These are phyloP conservation scores for Pichia sp. DNA, from an alignment of 1,139 yeast genomes.

Conservation along the genomic window DNA sequence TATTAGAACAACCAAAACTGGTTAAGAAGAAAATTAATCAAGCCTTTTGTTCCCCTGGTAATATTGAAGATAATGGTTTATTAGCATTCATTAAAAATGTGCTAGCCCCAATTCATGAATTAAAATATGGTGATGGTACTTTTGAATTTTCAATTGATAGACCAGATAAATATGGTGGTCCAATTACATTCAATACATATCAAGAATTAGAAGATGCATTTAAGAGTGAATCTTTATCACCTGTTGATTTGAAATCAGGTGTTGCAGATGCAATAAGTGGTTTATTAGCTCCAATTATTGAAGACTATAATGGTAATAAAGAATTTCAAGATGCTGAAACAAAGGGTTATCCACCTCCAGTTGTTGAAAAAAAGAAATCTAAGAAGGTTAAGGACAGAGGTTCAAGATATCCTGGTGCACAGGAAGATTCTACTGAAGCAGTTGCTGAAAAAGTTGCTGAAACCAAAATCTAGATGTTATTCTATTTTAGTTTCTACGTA, in stretches of 20 bases:
- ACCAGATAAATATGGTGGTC: conserved; percentile 97
- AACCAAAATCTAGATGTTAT: conserved; percentile 16
- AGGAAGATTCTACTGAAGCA: conserved; percentile 10
- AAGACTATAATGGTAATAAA: conserved; percentile 50
- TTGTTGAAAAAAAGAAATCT: conserved; percentile 44
- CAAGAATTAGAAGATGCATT: conserved; percentile 70
- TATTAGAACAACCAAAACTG: conserved; percentile 79
- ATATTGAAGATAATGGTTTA: conserved; percentile 83
- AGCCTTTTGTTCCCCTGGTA: conserved; percentile 96
- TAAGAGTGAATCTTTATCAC: conserved; percentile 67
- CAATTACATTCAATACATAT: conserved; percentile 62
- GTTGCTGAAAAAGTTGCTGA: conserved; percentile 25
- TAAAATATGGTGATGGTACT: conserved; percentile 49
- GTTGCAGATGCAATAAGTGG: conserved; percentile 77
- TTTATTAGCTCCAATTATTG: conserved; percentile 78
- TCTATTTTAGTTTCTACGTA: neutral
- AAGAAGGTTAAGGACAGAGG: conserved; percentile 83
- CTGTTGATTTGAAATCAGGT: conserved; percentile 92
- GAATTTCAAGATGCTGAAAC: conserved; percentile 72
- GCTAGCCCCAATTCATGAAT: conserved; percentile 76
- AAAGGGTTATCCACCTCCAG: conserved; percentile 81
- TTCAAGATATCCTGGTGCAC: conserved; percentile 71
- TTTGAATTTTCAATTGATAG: conserved; percentile 72
- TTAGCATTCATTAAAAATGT: conserved; percentile 81
- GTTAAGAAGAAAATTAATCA: conserved; percentile 86